Evolutionary conservation across 2,329 filamentous ascomycete genomes (phyloP), one percentile per base, ranked within the genome.

Genomic region (Exophiala bonariae): DNA sequence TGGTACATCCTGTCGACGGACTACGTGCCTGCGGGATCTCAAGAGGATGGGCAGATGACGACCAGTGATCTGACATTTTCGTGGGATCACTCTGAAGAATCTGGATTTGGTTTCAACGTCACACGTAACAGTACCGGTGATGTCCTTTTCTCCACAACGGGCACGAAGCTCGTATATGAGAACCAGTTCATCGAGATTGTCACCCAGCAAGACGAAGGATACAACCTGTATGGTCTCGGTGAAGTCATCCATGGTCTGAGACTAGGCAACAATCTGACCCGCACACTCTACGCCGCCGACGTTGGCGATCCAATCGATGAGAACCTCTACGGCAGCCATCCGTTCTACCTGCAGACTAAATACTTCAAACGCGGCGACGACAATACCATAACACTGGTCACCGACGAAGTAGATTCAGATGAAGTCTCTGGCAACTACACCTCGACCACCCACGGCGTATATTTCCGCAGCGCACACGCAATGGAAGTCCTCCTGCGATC

Each of bases 181-280:
- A 78, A 90, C 56, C 87, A 91, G 59, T 91, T 89, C 64, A 79
- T 90, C 33, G 87, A 90, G 58, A 85, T 91, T 55, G 76, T 76
- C 4, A 84, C 82, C 14, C 63, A 74, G 19, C 64, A 89, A 11
- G 86, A 86, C 0, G 75, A 85, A 49, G 78, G 86, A 40, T 89
- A 89, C 66, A 89, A 90, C 54, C 63, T 89, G 0, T 89, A 89
- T 52, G 87, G 87, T 1, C 71, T 91, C 20, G 86, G 85, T 13
- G 87, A 91, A 67, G 78, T 80, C 1, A 87, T 91, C 23, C 84
- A 86, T 58, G 79, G 79, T 11, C 73, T 91, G 30, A 75, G 85
- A 30, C 73, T 92, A n/a, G 80, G 85, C 19, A 84, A 86, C 54
- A 87, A 90, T 60, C 74, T 82, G 43, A 89, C 85, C 1, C 77